These are phyloP conservation scores for cucumber (Cucumis sativus) DNA, from an alignment of 306 rosid species.

Conservation along the genomic window DNA sequence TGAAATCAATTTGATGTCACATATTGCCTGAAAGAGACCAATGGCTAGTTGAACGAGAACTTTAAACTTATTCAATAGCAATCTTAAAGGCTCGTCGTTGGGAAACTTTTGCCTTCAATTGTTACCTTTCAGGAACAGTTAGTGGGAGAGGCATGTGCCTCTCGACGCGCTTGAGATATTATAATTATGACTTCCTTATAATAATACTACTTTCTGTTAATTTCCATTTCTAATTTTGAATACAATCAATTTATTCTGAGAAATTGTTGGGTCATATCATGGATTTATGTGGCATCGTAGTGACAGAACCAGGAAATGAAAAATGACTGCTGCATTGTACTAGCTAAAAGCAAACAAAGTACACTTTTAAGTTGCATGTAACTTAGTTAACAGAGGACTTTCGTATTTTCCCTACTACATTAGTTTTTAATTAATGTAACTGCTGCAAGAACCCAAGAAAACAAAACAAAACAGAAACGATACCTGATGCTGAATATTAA, in stretches of 20 bases:
- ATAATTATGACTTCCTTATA: neutral
- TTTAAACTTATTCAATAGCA: neutral
- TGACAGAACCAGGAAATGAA: neutral
- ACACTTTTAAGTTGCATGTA: neutral
- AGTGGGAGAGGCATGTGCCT: neutral
- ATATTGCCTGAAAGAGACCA: neutral
- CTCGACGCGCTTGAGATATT: neutral
- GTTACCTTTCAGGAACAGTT: neutral
- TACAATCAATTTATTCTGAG: neutral
- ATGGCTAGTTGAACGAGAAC: neutral
- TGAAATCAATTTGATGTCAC: neutral
- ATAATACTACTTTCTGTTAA: neutral
- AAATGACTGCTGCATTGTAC: neutral
- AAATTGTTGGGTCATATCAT: neutral
- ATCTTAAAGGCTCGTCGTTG: neutral
- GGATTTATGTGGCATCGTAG: neutral
- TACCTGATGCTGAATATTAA: constrained; percentile 87
- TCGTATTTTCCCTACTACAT: neutral
- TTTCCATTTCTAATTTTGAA: neutral
- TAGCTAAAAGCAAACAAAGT: neutral
- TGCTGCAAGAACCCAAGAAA: neutral
- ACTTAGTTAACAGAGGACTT: neutral
- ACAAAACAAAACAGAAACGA: neutral
- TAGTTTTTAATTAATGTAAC: neutral
- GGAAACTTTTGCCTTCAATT: neutral